Evolutionary conservation across 2,329 filamentous ascomycete genomes (phyloP).

Genomic region (Fusarium gaditjirri): DNA sequence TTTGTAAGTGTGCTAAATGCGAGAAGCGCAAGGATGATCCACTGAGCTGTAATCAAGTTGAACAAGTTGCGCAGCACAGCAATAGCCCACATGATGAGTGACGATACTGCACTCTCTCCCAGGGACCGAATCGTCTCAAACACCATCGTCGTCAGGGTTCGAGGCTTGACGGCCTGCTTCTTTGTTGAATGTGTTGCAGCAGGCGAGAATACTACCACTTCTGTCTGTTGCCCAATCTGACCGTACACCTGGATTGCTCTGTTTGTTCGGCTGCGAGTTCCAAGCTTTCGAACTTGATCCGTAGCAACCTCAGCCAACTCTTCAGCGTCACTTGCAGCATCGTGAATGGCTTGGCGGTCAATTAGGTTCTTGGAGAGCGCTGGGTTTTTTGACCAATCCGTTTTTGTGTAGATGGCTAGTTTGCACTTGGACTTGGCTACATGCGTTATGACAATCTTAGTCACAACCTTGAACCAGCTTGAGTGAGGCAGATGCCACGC

Average conservation of each 20-base stretch:
- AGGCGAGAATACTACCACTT: constrained; percentile 70
- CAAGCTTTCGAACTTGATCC: constrained; percentile 80
- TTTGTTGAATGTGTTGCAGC: constrained; percentile 58
- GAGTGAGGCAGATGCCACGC: constrained; percentile 89
- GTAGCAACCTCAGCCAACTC: constrained; percentile 80
- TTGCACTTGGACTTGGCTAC: constrained; percentile 92
- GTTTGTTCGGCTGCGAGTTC: constrained; percentile 78
- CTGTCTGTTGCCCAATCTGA: constrained; percentile 74
- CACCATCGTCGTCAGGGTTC: constrained; percentile 74
- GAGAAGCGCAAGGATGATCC: constrained; percentile 76
- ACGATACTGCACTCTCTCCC: constrained; percentile 77
- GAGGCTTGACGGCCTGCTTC: constrained; percentile 69
- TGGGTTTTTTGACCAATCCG: constrained; percentile 84
- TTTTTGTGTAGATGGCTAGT: constrained; percentile 84
- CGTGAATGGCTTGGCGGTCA: constrained; percentile 78
- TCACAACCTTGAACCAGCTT: constrained; percentile 81
- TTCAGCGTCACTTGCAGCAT: constrained; percentile 77
- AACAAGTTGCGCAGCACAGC: constrained; percentile 72
- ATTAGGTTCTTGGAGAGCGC: constrained; percentile 69
- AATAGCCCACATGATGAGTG: constrained; percentile 81
- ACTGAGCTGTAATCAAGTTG: constrained; percentile 76
- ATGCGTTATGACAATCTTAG: constrained; percentile 94
- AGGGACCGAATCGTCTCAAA: constrained; percentile 79
- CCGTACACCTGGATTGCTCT: constrained; percentile 84
- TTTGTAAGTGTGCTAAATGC: constrained; percentile 77